Base-by-base conservation (phyloP, 2,329 filamentous ascomycete genomes). In the Aphanocladium album region DNA sequence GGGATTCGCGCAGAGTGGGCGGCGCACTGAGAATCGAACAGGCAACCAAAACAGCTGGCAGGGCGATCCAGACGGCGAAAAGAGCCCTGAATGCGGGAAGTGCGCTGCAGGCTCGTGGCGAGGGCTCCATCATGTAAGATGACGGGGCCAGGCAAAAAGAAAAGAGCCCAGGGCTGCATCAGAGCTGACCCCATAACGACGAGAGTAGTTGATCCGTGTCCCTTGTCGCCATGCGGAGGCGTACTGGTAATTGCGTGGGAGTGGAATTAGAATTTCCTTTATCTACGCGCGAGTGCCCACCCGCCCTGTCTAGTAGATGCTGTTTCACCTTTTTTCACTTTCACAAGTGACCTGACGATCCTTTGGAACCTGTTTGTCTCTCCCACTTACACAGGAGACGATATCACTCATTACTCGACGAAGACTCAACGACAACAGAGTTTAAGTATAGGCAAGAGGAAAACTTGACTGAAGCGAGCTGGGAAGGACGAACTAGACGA, bases 41-140 rank as follows among this genome's bases (percentile, higher is more conserved):
- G 57, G 37, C n/a, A 47, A 37, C 19, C 30, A 19, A 39, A 47
- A 3, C 33, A 53, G 23, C 16, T 27, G 17, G 21, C 16, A 21
- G 8, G 19, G 54, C 30, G 30, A 57, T 37, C n/a, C 33, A 1
- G 19, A 6, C 33, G 14, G 12, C 43, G 16, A n/a, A 49, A 23
- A 51, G 12, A 59, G 33, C 19, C n/a, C 43, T 50, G 2, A 50
- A 50, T 33, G n/a, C 9, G 46, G 23, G 17, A 50, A 57, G 23
- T 30, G 21, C 21, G 30, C 33, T 50, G 45, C 45, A 50, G 8
- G 56, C 25, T n/a, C n/a, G 19, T 52, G 46, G 23, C 37, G 19
- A 41, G n/a, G 57, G 57, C 49, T 53, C 49, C 57, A 46, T 53
- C 39, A 30, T 54, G 57, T 60, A 60, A 54, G 57, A 60, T 60